Conservation (phyloP, 139 green algal species). For the Micractinium sp. region DNA sequence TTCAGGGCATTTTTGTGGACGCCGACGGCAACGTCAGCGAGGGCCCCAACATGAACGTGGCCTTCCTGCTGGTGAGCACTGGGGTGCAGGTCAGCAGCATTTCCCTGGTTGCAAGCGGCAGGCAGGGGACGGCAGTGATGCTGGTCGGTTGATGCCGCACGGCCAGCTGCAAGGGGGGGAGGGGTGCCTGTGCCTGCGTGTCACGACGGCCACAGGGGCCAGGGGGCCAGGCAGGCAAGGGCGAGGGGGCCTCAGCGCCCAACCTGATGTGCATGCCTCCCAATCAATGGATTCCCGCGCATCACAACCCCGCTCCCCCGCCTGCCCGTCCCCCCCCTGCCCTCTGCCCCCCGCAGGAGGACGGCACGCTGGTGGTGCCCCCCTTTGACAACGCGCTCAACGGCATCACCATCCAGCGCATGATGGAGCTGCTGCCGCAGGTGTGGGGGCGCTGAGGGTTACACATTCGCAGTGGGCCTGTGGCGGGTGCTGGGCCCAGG, state of each 20-base stretch:
- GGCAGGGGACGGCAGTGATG: no score
- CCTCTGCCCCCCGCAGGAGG: slow-evolving; percentile 25
- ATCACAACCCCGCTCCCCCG: neutral
- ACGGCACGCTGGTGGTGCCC: slow-evolving; percentile 70
- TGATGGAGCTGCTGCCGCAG: slow-evolving; percentile 72
- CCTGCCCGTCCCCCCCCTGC: neutral
- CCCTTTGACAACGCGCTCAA: slow-evolving; percentile 56
- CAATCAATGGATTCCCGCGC: neutral
- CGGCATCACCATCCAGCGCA: slow-evolving; percentile 62
- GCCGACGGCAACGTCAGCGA: slow-evolving; percentile 70
- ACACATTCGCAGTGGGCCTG: no score
- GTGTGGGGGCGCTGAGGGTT: slow-evolving; percentile 38
- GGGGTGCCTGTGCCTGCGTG: no score
- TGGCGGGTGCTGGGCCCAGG: no score
- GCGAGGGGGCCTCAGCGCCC: no score
- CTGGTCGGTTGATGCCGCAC: no score
- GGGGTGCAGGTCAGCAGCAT: neutral
- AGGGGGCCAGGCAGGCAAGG: neutral
- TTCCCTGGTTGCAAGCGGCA: neutral
- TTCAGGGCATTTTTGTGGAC: slow-evolving; percentile 80
- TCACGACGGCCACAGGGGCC: no score
- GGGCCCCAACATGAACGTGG: slow-evolving; percentile 74
- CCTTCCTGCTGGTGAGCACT: slow-evolving; percentile 61
- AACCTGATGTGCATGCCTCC: neutral
- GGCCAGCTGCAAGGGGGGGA: neutral